Evolutionary conservation across 129 eudicot genomes (phyloP), one percentile per base, ranked within the genome.

Genomic region (Mikania micrantha): DNA sequence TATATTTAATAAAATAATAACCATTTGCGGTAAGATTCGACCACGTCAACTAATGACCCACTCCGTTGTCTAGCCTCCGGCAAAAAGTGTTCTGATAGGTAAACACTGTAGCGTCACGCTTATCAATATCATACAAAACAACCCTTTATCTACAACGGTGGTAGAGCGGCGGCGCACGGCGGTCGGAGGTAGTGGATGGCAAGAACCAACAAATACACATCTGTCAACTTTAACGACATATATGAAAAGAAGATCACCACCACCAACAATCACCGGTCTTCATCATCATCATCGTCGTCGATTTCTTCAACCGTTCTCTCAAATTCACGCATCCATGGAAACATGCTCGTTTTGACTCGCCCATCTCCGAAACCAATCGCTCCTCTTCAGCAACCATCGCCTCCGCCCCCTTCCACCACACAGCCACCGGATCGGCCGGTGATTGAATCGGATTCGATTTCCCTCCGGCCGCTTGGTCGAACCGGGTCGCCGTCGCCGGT

Each of bases 161-260:
- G 71, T 47, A 4, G 8, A 29, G 61, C 13, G 76, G 73, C 44
- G 86, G 83, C 21, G 45, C 48, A 53, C 64, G 68, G 70, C 19
- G 52, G 72, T 8, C 64, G 68, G 70, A 13, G 52, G 72, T 8
- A 78, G 86, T 87, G 81, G 86, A 87, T 87, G 95, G 95, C 95
- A 79, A 87, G 81, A 78, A 75, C 80, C 80, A 87, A 87, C 60
- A 87, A 87, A 57, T 87, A 87, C 77, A 42, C 85, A 64, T 84
- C 95, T 39, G 73, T 87, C 73, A 87, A 87, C 77, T 84, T 87
- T 84, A 87, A 87, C 83, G 90, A 85, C 65, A 80, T 84, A 65
- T 82, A 84, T 78, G 90, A 87, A 36, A 87, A 87, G 64, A 84
- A 82, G 54, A 31, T 66, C 68, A 31, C 45, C 73, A 27, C 72